phyloP scores from a whole-genome alignment of 139 green algal species.

The Deuterostichococcus epilithicus region DNA sequence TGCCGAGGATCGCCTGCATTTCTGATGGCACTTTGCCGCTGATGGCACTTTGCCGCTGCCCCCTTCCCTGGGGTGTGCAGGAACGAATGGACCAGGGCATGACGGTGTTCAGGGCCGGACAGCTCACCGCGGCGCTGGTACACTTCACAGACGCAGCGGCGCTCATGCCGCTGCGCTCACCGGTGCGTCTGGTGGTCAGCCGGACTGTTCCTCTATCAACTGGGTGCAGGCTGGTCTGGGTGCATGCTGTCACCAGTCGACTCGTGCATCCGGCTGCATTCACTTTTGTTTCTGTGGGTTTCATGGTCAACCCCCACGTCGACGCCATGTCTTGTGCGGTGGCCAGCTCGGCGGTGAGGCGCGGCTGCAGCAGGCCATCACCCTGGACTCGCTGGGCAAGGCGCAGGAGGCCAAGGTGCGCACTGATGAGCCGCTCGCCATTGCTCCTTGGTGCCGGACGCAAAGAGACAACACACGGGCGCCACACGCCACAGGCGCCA shows the following conservation, averaged over 20 bases:
- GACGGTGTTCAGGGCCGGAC: not conserved
- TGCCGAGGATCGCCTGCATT: no score
- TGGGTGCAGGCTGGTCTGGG: no score
- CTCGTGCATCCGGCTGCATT: no score
- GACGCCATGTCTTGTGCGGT: no score
- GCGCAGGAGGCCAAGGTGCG: not conserved
- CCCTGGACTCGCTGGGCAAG: slow-evolving; percentile 70
- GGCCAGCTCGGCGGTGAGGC: slow-evolving; percentile 57
- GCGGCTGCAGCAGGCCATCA: slow-evolving; percentile 73
- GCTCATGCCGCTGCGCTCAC: not conserved
- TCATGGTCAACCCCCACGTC: not conserved
- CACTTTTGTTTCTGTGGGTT: not conserved
- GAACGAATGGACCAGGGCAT: not conserved
- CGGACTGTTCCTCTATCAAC: no score
- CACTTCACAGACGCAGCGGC: not conserved
- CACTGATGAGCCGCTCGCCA: not conserved
- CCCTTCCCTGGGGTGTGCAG: no score
- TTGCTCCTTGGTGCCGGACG: no score
- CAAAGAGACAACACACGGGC: no score
- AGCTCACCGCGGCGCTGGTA: not conserved
- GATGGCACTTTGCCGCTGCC: not conserved
- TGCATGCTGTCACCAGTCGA: no score
- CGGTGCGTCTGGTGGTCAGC: not conserved
- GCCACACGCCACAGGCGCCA: no score
- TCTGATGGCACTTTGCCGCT: not conserved